Base-by-base conservation (phyloP, 2,329 filamentous ascomycete species). In the Pestalotiopsis sp. region DNA sequence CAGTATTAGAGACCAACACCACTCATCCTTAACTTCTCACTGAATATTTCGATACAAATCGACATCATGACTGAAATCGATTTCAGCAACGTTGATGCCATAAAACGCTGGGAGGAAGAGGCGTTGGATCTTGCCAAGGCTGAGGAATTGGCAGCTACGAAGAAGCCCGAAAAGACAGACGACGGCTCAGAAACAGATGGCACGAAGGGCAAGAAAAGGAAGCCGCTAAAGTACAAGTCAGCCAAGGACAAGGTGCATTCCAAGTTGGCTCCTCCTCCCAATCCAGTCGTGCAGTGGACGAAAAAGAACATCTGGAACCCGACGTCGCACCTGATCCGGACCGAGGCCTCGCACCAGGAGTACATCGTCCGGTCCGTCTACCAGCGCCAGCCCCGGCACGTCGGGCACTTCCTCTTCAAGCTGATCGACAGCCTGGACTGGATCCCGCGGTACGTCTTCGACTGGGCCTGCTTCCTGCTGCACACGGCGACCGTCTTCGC, bases 391-490 rank as follows among this genome's bases (percentile, higher is more conserved):
- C 59, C 59, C 31, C 59, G 59, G 12, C 17, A 62, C 27, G 27
- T 62, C n/a, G 59, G 59, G 5, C 59, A 62, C 36, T 62, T 62
- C 17, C 27, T 62, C 12, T 39, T 62, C 13, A 39, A 36, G 17
- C 17, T 62, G 27, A 39, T 62, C 14, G 17, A 20, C 6, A 62
- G n/a, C 27, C 13, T 39, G 27, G 27, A 36, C 11, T 62, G 59
- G 59, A 62, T 62, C n/a, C 59, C 59, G n/a, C 25, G 59, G n/a
- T 62, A 36, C 59, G 1, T 62, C 20, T 62, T 62, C 27, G 59
- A 62, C 12, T 14, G 12, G 27, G 14, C 5, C n/a, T 39, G 27
- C 31, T 14, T n/a, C 25, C 31, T 62, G 12, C 25, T 62, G 13
- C 38, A 39, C n/a, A 31, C 23, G 11, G 4, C 39, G 38, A 65